These are phyloP conservation scores for Barnettozyma populi DNA, from an alignment of 805 yeast genomes.

Conservation along the genomic window DNA sequence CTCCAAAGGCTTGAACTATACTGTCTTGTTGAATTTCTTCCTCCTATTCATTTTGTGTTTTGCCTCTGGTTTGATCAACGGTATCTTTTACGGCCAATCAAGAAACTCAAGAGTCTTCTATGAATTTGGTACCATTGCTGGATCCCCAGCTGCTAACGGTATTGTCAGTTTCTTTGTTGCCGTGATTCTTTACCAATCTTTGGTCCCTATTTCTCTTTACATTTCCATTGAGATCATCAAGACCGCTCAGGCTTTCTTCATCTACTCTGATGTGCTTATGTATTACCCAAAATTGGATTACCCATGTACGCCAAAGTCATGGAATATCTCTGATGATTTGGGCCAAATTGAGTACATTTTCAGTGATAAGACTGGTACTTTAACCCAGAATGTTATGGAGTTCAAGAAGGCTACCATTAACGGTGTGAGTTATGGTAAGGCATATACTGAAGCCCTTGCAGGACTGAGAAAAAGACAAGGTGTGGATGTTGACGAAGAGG, in stretches of 20 bases:
- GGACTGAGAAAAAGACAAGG: constrained; percentile 79
- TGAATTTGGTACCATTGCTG: constrained; percentile 68
- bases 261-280: constrained; percentile 68
- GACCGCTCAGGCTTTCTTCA: constrained; percentile 77
- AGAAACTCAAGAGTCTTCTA: constrained; percentile 53
- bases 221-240: constrained; percentile 79
- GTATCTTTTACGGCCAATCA: constrained; percentile 47
- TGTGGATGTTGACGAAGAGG: constrained; percentile 61
- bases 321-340: constrained; percentile 82
- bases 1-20: constrained; percentile 63
- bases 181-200: constrained; percentile 66
- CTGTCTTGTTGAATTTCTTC: constrained; percentile 62
- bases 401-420: constrained; percentile 75
- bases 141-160: constrained; percentile 62
- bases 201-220: constrained; percentile 79
- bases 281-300: constrained; percentile 65
- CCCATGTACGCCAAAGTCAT: constrained; percentile 79
- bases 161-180: constrained; percentile 70
- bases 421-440: constrained; percentile 69
- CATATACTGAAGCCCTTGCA: constrained; percentile 78
- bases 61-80: constrained; percentile 65
- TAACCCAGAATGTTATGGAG: constrained; percentile 83
- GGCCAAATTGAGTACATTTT: constrained; percentile 84
- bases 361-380: constrained; percentile 80
- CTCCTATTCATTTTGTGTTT: constrained; percentile 64